These are phyloP conservation scores for Phaeotremella skinneri DNA, from an alignment of 768 basidiomycete species.

Conservation along the genomic window DNA sequence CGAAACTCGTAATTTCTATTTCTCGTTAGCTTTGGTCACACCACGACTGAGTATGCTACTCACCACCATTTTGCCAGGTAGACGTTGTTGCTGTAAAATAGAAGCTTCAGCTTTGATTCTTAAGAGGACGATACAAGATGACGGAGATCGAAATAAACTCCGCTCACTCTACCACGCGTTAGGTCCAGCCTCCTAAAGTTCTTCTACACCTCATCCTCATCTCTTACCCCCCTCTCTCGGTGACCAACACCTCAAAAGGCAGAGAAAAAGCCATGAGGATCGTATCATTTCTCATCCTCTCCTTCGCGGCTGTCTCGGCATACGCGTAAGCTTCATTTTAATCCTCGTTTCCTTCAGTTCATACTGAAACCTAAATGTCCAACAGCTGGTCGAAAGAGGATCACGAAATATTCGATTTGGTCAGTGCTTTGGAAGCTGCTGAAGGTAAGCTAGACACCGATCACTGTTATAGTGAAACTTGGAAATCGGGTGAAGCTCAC, in stretches of 20 bases:
- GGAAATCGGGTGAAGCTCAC: conserved; percentile 5
- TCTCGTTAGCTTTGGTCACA: neutral
- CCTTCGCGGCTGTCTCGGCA: conserved; percentile 5
- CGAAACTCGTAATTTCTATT: conserved; percentile 45
- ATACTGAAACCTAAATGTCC: neutral
- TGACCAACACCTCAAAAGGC: too few relatives aligned
- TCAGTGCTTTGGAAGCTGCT: conserved; percentile 70
- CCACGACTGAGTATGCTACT: neutral
- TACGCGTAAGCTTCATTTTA: conserved; percentile 8
- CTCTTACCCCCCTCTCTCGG: too few relatives aligned
- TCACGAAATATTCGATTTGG: conserved; percentile 94
- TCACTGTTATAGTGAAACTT: neutral
- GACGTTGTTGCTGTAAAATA: neutral
- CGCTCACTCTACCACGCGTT: neutral
- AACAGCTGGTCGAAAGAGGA: conserved; percentile 64
- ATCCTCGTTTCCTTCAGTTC: too few relatives aligned
- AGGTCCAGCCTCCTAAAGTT: neutral
- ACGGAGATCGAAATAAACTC: neutral
- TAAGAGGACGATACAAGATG: too few relatives aligned
- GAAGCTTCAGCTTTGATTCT: too few relatives aligned
- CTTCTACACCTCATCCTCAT: too few relatives aligned
- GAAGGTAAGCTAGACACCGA: conserved; percentile 61
- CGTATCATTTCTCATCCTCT: conserved; percentile 2
- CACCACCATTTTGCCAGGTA: neutral
- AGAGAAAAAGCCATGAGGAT: too few relatives aligned